phyloP scores from a whole-genome alignment of 306 rosid species.

The Sesbania bispinosa region DNA sequence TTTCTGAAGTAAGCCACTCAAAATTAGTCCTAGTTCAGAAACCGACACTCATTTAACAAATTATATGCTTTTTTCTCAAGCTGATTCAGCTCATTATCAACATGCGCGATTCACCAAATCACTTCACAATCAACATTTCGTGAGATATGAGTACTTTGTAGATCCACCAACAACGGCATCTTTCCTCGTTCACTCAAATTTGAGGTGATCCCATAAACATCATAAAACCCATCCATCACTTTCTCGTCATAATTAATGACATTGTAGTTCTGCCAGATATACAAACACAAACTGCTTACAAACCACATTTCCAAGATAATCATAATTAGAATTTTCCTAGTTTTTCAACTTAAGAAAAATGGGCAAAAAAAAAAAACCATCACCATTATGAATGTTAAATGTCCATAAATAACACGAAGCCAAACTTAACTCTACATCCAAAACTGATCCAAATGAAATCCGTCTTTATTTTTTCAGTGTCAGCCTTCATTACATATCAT shows the following conservation, averaged over 20 bases:
- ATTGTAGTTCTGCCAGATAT: constrained; percentile 76
- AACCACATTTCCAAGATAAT: not conserved
- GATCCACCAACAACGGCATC: constrained; percentile 89
- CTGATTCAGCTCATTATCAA: constrained; percentile 66
- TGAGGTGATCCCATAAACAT: constrained; percentile 66
- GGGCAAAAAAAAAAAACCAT: not conserved
- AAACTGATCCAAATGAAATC: not conserved
- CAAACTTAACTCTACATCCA: constrained; percentile 1
- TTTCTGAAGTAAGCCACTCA: constrained; percentile 80
- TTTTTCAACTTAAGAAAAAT: not conserved
- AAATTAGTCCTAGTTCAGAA: constrained; percentile 57
- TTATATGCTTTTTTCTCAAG: constrained; percentile 64
- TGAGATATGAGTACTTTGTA: constrained; percentile 52
- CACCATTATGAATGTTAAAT: constrained; percentile 15
- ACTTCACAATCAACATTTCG: constrained; percentile 76
- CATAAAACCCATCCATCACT: constrained; percentile 96
- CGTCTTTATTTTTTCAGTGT: not conserved
- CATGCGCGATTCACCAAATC: constrained; percentile 68
- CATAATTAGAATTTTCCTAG: not conserved
- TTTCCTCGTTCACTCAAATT: constrained; percentile 68
- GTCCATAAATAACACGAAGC: not conserved
- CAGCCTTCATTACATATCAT: not conserved
- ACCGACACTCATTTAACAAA: constrained; percentile 47
- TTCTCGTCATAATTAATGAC: constrained; percentile 79
- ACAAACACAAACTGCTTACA: constrained; percentile 26